phyloP scores from a whole-genome alignment of 2,329 filamentous ascomycete species.

The Arthrobotrys entomopaga region DNA sequence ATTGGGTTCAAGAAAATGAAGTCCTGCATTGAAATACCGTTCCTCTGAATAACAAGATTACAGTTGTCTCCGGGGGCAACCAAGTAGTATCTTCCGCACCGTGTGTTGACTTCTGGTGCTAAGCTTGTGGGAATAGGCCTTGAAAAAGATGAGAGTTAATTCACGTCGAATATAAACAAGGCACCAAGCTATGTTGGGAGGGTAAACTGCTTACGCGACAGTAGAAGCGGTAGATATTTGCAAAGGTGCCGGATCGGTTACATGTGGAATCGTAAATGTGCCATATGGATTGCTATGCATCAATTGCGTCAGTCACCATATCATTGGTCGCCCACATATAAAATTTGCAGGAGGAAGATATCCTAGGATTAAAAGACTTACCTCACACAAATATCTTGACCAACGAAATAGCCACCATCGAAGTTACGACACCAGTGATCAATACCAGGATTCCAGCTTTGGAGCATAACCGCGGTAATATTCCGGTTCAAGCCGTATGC shows the following conservation, averaged over 20 bases:
- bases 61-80: slow-evolving; percentile 61
- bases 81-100: slow-evolving; percentile 60
- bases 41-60: slow-evolving; percentile 60
- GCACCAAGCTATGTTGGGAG: no score
- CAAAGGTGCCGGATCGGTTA: slow-evolving; percentile 32
- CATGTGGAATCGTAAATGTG: slow-evolving; percentile 30
- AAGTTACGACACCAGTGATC: slow-evolving; percentile 57
- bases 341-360: not conserved
- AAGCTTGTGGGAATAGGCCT: slow-evolving; percentile 58
- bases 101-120: slow-evolving; percentile 56
- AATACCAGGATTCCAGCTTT: slow-evolving; percentile 58
- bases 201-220: slow-evolving; percentile 21
- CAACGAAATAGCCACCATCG: slow-evolving; percentile 43
- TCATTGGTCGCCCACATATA: no score
- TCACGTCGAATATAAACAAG: slow-evolving; percentile 8
- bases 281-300: slow-evolving; percentile 34
- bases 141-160: slow-evolving; percentile 21
- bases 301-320: slow-evolving; percentile 7
- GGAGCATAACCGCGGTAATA: slow-evolving; percentile 56
- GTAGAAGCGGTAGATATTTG: slow-evolving; percentile 47
- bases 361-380: slow-evolving; percentile 8
- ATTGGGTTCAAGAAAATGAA: slow-evolving; percentile 43
- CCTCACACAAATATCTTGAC: slow-evolving; percentile 57
- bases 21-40: slow-evolving; percentile 49
- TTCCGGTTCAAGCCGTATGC: slow-evolving; percentile 46